Evolutionary conservation across 1,139 yeast species (phyloP).

Genomic region (Wickerhamiella infanticola): DNA sequence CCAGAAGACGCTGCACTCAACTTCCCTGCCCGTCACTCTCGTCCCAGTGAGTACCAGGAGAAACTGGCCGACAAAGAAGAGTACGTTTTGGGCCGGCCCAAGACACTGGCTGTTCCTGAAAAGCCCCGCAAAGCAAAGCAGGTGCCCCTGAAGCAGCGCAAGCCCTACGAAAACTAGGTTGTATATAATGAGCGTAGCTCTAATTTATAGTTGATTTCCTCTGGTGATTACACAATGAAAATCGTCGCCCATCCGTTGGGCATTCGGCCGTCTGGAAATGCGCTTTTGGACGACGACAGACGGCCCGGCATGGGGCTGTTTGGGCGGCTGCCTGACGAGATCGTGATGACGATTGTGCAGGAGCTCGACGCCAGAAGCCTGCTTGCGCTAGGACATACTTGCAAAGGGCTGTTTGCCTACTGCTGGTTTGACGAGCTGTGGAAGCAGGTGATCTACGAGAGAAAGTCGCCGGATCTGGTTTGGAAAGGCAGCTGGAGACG

Average conservation of each 20-base stretch:
- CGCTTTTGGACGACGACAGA: slow-evolving; percentile 19
- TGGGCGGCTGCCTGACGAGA: slow-evolving; percentile 38
- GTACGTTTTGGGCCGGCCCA: slow-evolving; percentile 49
- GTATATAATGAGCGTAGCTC: neutral
- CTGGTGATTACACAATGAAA: neutral
- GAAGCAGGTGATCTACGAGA: slow-evolving; percentile 34
- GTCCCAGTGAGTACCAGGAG: slow-evolving; percentile 30
- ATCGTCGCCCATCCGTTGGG: slow-evolving; percentile 46
- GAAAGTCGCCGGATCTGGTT: slow-evolving; percentile 8
- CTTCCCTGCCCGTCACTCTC: slow-evolving; percentile 46
- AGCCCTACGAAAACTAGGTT: slow-evolving; percentile 5
- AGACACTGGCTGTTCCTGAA: slow-evolving; percentile 34
- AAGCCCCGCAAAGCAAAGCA: slow-evolving; percentile 15
- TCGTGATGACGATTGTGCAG: slow-evolving; percentile 20
- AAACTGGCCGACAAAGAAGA: slow-evolving; percentile 40
- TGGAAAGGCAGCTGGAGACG: slow-evolving; percentile 78
- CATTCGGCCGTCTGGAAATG: slow-evolving; percentile 61
- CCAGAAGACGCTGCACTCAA: slow-evolving; percentile 35
- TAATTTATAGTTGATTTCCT: neutral
- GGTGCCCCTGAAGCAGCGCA: slow-evolving; percentile 11
- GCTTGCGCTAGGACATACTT: slow-evolving; percentile 37
- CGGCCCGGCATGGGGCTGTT: slow-evolving; percentile 39
- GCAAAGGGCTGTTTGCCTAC: slow-evolving; percentile 57
- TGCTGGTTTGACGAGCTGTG: slow-evolving; percentile 63
- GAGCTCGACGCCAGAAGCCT: slow-evolving; percentile 34